A percentile compares a stretch with the other conserved stretches of the same genome.
phyloP scores from a whole-genome alignment of 371 early-diverging fungal species.

The Circinella umbellata region DNA sequence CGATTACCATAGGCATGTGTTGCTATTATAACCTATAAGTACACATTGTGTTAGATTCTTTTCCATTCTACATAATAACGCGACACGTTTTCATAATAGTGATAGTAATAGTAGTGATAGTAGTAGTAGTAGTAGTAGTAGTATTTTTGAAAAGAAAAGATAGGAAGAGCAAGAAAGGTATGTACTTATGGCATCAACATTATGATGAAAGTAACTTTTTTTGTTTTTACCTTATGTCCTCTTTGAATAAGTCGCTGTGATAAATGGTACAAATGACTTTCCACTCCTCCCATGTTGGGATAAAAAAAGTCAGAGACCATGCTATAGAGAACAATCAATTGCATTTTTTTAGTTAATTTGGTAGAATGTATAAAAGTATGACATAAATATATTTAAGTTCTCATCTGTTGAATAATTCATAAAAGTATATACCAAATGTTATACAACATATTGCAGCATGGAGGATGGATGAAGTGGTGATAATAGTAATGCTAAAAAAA shows the following conservation, averaged over 20 bases:
- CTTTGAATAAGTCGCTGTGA: slow-evolving; percentile 88
- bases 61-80: neutral
- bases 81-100: slow-evolving; percentile 8
- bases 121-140: too few relatives aligned
- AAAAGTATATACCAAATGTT: slow-evolving; percentile 53
- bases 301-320: slow-evolving; percentile 98
- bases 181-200: too few relatives aligned
- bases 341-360: too few relatives aligned
- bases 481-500: too few relatives aligned
- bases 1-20: slow-evolving; percentile 91
- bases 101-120: too few relatives aligned
- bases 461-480: slow-evolving; percentile 1
- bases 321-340: slow-evolving; percentile 33
- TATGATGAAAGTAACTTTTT: neutral
- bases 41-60: neutral
- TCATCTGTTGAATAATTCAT: too few relatives aligned
- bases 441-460: slow-evolving; percentile 42
- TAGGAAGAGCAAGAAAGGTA: too few relatives aligned
- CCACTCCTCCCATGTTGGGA: slow-evolving; percentile 98
- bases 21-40: slow-evolving; percentile 70
- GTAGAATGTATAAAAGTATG: too few relatives aligned
- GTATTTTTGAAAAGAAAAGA: too few relatives aligned
- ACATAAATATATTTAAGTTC: too few relatives aligned
- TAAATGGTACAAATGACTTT: slow-evolving; percentile 95
- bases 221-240: slow-evolving; percentile 87